Percentiles rank a stretch among this genome's conserved stretches.
Evolutionary conservation across 2,329 filamentous ascomycete genomes (phyloP).

Genomic region (Aspergillus sp.): DNA sequence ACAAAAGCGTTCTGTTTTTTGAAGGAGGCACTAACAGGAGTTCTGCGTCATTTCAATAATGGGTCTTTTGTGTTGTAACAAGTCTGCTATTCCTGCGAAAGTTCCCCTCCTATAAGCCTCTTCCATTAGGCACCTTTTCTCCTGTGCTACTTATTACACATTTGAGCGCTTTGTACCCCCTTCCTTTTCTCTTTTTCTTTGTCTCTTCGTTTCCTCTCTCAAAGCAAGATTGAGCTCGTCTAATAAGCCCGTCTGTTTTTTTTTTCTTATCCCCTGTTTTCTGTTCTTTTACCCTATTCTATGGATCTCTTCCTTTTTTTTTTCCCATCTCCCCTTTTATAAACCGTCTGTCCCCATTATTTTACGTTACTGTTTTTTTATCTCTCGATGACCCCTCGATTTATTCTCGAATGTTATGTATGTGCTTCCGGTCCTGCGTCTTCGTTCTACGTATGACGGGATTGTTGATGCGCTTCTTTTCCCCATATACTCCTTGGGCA

Average conservation of each 20-base stretch:
- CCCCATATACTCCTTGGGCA: slow-evolving; percentile 33
- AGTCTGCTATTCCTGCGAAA: slow-evolving; percentile 29
- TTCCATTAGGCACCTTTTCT: slow-evolving; percentile 37
- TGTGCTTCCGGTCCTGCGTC: slow-evolving; percentile 18
- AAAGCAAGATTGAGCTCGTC: slow-evolving; percentile 28
- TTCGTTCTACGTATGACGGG: slow-evolving; percentile 31
- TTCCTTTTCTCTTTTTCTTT: background rate
- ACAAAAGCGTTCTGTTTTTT: slow-evolving; percentile 29
- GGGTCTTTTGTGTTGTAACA: slow-evolving; percentile 34
- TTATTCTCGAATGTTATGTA: slow-evolving; percentile 4
- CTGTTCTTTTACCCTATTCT: too few species aligned
- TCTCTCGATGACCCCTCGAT: slow-evolving; percentile 9
- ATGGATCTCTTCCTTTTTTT: slow-evolving; percentile 1
- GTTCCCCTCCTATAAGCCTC: slow-evolving; percentile 34
- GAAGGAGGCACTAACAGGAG: slow-evolving; percentile 36
- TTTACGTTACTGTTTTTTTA: slow-evolving; percentile 6
- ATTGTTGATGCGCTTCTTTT: slow-evolving; percentile 28
- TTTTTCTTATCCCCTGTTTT: slow-evolving; percentile 4
- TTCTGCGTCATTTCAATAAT: slow-evolving; percentile 36
- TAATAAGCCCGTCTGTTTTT: slow-evolving; percentile 12
- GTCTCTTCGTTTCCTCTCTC: too few species aligned
- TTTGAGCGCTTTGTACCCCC: slow-evolving; percentile 29
- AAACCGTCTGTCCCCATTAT: slow-evolving; percentile 4
- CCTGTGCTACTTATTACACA: slow-evolving; percentile 33
- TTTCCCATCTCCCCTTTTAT: slow-evolving; percentile 2